Conservation (phyloP, 352 stramenopile species). For the Globisporangium yorkense region DNA sequence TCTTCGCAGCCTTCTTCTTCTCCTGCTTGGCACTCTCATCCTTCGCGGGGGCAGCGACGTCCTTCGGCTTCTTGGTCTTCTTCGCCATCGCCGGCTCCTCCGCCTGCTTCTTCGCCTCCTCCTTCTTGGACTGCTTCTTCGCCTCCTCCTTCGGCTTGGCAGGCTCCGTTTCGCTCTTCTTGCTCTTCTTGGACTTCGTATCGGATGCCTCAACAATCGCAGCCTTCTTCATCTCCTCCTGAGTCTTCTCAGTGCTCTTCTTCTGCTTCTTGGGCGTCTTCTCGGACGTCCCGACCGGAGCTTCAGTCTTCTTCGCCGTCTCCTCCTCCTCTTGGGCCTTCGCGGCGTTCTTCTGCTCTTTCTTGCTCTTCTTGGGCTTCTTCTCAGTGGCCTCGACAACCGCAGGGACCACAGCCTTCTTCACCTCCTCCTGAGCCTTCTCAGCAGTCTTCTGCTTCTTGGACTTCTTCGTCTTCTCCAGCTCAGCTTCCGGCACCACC, state of each 20-base stretch:
- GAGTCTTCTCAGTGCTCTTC: constrained; percentile 15
- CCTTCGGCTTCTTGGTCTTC: constrained; percentile 15
- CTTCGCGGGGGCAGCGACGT: constrained; percentile 5
- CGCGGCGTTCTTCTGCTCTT: constrained; percentile 24
- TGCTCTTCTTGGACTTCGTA: constrained; percentile 14
- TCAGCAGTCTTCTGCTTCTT: constrained; percentile 29
- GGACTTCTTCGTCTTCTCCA: constrained; percentile 15
- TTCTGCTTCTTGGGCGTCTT: constrained; percentile 17
- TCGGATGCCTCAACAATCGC: constrained; percentile 9
- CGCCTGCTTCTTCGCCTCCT: constrained; percentile 5
- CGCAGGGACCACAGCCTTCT: neutral
- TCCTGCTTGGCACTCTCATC: neutral
- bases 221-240: neutral
- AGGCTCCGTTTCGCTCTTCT: constrained; percentile 17
- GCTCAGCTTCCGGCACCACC: neutral
- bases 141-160: neutral
- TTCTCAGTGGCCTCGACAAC: neutral
- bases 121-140: constrained; percentile 10
- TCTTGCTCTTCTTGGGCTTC: constrained; percentile 19
- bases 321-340: constrained; percentile 6
- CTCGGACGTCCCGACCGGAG: neutral
- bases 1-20: constrained; percentile 13
- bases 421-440: constrained; percentile 3
- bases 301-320: neutral
- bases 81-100: constrained; percentile 11